Evolutionary conservation across 116 monocot species (phyloP), one percentile per base, ranked within the genome.

Genomic region (Cymodocea nodosa): DNA sequence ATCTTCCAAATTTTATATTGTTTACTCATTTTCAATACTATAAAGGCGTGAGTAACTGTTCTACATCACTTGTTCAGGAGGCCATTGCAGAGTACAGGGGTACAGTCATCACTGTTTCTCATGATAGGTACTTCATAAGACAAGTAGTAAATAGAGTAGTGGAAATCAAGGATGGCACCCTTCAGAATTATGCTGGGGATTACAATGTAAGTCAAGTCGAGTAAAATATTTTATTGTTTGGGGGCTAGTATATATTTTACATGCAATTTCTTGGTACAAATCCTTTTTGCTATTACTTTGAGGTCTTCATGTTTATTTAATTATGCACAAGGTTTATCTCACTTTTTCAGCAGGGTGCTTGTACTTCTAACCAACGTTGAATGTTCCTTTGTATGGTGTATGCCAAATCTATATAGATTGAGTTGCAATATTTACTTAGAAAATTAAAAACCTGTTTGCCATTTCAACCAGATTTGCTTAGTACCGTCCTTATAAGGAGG

Each of bases 81-180:
- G 97, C 97, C 24, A 90, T 97, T 81, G 65, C 83, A 51, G 87
- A 97, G 63, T 97, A 91, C 68, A 36, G 72, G 64, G 97, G 97
- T 10, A 82, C 97, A 40, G 84, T 97, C 25, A 88, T 97, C 39
- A 77, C 97, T 59, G 91, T 97, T 56, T 97, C 97, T 75, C 97
- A 97, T 79, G 97, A 97, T 70, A 87, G 91, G 53, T 97, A 97
- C 70, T 97, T 97, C 71, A 73, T 97, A 70, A 88, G 66, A 68
- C 97, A 97, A 68, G 88, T 97, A 65, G 91, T 91, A 5, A 97
- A 88, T 37, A 90, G 91, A 75, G 97, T 97, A 24, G 74, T 91
- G 30, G 97, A 97, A 68, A 83, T 97, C 30, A 88, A 82, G 52
- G 83, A 91, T 64, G 77, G 80, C 52, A 72, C 60, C 30, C 65